phyloP scores from a whole-genome alignment of 1,139 yeast species.

The Geotrichum candidum region DNA sequence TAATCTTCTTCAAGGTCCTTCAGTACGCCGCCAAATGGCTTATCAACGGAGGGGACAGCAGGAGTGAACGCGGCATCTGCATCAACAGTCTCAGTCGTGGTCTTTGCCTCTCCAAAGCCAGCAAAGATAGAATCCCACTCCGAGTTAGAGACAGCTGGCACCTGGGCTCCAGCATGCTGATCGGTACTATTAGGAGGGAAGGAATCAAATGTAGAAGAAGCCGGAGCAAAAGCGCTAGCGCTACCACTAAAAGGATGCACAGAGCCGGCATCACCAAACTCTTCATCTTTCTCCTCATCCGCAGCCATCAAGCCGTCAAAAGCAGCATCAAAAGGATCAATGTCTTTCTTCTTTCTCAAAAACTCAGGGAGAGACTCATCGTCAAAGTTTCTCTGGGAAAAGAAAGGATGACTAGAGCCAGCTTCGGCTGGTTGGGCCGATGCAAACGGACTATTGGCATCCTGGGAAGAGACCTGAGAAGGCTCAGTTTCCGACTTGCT shows the following conservation, averaged over 20 bases:
- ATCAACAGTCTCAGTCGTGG: not conserved
- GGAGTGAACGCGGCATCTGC: not conserved
- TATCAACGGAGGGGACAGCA: not conserved
- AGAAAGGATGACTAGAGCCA: not conserved
- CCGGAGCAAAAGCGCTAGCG: not conserved
- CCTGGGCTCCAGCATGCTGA: conserved; percentile 4
- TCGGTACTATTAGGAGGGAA: not conserved
- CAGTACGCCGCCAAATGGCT: not conserved
- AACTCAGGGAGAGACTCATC: not conserved
- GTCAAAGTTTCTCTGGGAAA: not conserved
- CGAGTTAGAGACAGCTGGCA: conserved; percentile 36
- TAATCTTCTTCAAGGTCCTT: not conserved
- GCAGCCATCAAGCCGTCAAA: conserved; percentile 3
- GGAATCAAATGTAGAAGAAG: not conserved
- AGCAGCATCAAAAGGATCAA: conserved; percentile 3
- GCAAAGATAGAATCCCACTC: conserved; percentile 96
- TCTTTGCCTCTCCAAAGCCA: conserved; percentile 43
- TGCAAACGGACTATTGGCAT: not conserved
- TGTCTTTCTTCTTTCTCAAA: not conserved
- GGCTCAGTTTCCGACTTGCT: not conserved
- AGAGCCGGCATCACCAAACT: not conserved
- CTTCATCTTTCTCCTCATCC: conserved; percentile 4
- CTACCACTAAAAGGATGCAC: not conserved
- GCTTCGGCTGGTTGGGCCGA: not conserved
- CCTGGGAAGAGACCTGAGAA: not conserved